phyloP scores from a whole-genome alignment of 306 rosid species.

The Quercus wislizeni region DNA sequence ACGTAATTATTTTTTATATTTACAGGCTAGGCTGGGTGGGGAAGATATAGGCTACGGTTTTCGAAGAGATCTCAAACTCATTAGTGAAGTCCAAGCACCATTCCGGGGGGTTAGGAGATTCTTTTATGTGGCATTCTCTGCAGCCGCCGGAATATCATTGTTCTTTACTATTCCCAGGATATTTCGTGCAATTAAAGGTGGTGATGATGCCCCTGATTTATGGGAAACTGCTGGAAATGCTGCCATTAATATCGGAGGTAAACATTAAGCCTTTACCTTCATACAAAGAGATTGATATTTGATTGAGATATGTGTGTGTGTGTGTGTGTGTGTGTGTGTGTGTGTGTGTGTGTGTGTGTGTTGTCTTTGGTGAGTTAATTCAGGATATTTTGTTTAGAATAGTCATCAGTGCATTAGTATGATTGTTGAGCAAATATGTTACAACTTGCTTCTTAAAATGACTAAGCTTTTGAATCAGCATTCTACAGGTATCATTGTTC shows the following conservation, averaged over 20 bases:
- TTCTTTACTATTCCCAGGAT: conserved; percentile 74
- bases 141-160: conserved; percentile 88
- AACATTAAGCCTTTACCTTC: conserved; percentile 26
- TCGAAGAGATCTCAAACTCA: conserved; percentile 97
- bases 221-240: conserved; percentile 86
- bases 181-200: conserved; percentile 63
- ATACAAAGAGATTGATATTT: conserved; percentile 20
- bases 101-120: conserved; percentile 93
- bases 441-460: conserved; percentile 39
- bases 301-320: background rate
- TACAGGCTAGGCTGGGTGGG: conserved; percentile 93
- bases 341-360: too few species aligned
- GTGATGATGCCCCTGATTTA: conserved; percentile 84
- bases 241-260: conserved; percentile 91
- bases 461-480: conserved; percentile 71
- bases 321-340: too few species aligned
- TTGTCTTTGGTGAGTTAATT: conserved; percentile 1
- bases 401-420: background rate
- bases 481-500: conserved; percentile 72
- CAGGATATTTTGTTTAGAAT: conserved; percentile 8
- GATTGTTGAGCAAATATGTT: conserved; percentile 11
- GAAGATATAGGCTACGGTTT: conserved; percentile 92
- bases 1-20: conserved; percentile 8
- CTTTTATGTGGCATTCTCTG: conserved; percentile 76
- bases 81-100: conserved; percentile 99